Evolutionary conservation across 2,329 filamentous ascomycete species (phyloP), one percentile per base, ranked within the genome.

Genomic region (Colletotrichum tanaceti): DNA sequence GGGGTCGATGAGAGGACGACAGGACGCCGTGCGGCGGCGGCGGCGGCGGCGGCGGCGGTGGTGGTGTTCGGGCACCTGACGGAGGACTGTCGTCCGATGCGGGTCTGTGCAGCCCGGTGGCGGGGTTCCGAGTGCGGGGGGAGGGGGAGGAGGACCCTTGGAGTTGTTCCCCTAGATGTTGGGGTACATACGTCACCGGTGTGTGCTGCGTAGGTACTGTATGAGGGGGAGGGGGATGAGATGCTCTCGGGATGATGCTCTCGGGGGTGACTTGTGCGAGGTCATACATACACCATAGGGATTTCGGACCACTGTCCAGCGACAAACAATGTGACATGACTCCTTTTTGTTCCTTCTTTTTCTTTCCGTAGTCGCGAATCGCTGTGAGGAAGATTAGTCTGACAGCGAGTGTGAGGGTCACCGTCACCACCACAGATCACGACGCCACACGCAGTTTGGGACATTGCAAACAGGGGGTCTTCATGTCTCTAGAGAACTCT

Each of bases 11-110:
- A 32, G 7, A 32, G 28, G 28, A 2, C 55, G 65, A 65, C 65
- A 65, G 61, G 41, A 55, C 18, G 65, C 65, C 65, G 60, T 49
- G 38, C 41, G 39, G 38, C 47, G 39, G 53, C 22, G 53, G 65
- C 47, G 53, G 47, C 7, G 39, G 39, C n/a, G n/a, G n/a, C n/a
- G n/a, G 38, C 47, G 39, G 53, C 22, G 53, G 65, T 41, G 53
- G 47, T 13, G 39, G 39, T 32, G 28, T 32, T 32, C 28, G 46
- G 46, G 5, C 22, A 28, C 7, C 28, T 20, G 16, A 24, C 61
- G 65, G 65, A 47, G 65, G 54, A 65, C 62, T 49, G 47, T 68
- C 54, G 65, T 41, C 65, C 65, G 65, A 59, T 44, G 55, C 49
- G 61, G 65, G 65, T 24, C 65, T 50, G 47, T 59, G 54, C 53